Base-by-base conservation (phyloP, 73 alveolate species). In the Tetrahymena borealis region DNA sequence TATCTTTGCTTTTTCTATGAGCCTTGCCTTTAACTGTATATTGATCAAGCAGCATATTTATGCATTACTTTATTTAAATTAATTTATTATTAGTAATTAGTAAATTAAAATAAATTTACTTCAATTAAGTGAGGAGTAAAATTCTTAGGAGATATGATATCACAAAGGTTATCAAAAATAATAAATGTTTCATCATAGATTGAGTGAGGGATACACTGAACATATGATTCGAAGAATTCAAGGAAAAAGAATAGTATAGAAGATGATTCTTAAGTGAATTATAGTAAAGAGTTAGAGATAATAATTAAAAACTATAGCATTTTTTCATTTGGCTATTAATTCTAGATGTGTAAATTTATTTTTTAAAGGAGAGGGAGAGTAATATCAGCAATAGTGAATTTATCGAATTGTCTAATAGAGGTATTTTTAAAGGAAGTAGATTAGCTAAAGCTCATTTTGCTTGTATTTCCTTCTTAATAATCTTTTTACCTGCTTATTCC, bases 11-110 rank as follows among this genome's bases (percentile, higher is more conserved):
- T 40, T 90, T 79, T 90, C 91, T 93, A 39, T 93, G 91, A 39
- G 95, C 95, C 39, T 93, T 36, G 31, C 95, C 95, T 41, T 93
- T 93, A 32, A 93, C 95, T 1, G 95, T 93, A 40, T 93, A 93
- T 85, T 93, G 40, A 85, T 93, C 95, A 39, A 93, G 77, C 35
- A 93, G 40, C 33, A 90, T 85, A 90, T 79, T 78, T 33, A 93
- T 90, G 31, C 95, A 93, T 93, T 93, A 40, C 39, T 93, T 90
- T 12, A 93, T 93, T 18, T 33, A 33, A 39, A 32, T 15, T 42
- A 15, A 4, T 60, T 24, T 24, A 60, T 93, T 20, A 78, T 85
- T 90, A n/a, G 38, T 40, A 39, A 38, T 35, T 7, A 78, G 78
- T 11, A 78, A 78, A 42, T 77, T 85, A 4, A 93, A 79, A 3